A percentile compares a stretch with the other conserved stretches of the same genome.
phyloP scores from a whole-genome alignment of 2,329 filamentous ascomycete genomes.

The Exophiala phaeomuriformis region DNA sequence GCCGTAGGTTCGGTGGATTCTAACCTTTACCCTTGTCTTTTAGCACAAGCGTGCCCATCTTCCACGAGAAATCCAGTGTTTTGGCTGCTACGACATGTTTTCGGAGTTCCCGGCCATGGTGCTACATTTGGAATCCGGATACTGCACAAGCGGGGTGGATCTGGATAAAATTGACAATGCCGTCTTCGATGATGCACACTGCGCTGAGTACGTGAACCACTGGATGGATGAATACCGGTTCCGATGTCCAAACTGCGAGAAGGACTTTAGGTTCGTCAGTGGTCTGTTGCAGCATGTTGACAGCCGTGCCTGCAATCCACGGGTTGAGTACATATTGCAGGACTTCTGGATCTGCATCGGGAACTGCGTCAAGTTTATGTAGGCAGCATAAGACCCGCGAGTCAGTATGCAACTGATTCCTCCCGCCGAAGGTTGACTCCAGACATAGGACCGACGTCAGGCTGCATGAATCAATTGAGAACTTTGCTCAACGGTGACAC shows the following conservation, averaged over 20 bases:
- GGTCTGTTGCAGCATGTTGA: constrained; percentile 27
- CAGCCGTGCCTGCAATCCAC: constrained; percentile 7
- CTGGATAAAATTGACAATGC: constrained; percentile 10
- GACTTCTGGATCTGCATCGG: constrained; percentile 2
- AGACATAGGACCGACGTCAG: too few relatives aligned
- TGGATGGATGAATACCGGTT: constrained; percentile 8
- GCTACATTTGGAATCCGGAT: constrained; percentile 28
- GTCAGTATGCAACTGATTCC: too few relatives aligned
- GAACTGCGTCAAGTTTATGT: background rate
- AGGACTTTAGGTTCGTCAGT: constrained; percentile 17
- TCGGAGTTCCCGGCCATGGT: constrained; percentile 26
- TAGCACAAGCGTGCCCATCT: constrained; percentile 26
- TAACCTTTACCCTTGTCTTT: background rate
- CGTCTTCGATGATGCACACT: constrained; percentile 5
- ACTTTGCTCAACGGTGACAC: too few relatives aligned
- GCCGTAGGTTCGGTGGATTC: background rate
- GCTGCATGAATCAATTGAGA: too few relatives aligned
- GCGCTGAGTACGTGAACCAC: background rate
- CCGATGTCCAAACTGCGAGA: constrained; percentile 21
- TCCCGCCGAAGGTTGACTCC: too few relatives aligned
- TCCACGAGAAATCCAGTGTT: constrained; percentile 17
- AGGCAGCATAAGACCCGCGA: too few relatives aligned
- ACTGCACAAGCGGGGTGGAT: constrained; percentile 15
- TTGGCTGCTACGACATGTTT: constrained; percentile 24
- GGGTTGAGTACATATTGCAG: background rate